Percentiles rank a stretch among this genome's conserved stretches.
phyloP scores from a whole-genome alignment of 768 basidiomycete species.

The Termitomyces sp. region DNA sequence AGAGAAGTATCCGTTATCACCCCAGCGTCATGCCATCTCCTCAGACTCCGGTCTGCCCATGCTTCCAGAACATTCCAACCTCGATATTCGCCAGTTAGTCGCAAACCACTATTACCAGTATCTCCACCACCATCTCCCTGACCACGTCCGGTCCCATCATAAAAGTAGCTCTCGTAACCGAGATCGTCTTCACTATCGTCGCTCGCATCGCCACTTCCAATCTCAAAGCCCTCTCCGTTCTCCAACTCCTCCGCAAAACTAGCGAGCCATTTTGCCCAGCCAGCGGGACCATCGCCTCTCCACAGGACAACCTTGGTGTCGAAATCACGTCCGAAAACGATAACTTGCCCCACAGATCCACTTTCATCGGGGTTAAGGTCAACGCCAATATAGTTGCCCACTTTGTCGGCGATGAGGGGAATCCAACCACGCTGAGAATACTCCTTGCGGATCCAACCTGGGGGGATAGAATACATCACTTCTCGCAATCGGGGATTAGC shows the following conservation, averaged over 20 bases:
- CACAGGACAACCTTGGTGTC: conserved; percentile 96
- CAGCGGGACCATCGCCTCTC: conserved; percentile 84
- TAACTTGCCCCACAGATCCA: conserved; percentile 86
- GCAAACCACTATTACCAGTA: conserved; percentile 64
- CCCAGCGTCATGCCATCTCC: conserved; percentile 83
- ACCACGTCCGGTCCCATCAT: conserved; percentile 73
- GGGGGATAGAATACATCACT: conserved; percentile 86
- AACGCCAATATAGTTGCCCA: conserved; percentile 94
- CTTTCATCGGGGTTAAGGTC: conserved; percentile 84
- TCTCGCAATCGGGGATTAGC: conserved; percentile 69
- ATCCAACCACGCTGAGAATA: conserved; percentile 98
- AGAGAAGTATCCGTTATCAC: conserved; percentile 51
- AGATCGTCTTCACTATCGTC: conserved; percentile 81
- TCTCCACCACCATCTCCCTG: conserved; percentile 79
- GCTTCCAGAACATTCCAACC: conserved; percentile 94
- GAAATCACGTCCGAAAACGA: conserved; percentile 98
- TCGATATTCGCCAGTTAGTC: conserved; percentile 79
- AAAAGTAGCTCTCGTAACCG: conserved; percentile 86
- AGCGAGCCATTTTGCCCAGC: conserved; percentile 95
- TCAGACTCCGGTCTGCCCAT: conserved; percentile 86
- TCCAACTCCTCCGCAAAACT: conserved; percentile 91
- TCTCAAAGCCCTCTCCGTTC: conserved; percentile 82
- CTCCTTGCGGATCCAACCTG: conserved; percentile 81
- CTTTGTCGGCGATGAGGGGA: conserved; percentile 89
- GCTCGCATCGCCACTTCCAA: conserved; percentile 58